These are phyloP conservation scores for Aegilops speltoides DNA, from an alignment of 176 grass and related monocot species.

Conservation along the genomic window DNA sequence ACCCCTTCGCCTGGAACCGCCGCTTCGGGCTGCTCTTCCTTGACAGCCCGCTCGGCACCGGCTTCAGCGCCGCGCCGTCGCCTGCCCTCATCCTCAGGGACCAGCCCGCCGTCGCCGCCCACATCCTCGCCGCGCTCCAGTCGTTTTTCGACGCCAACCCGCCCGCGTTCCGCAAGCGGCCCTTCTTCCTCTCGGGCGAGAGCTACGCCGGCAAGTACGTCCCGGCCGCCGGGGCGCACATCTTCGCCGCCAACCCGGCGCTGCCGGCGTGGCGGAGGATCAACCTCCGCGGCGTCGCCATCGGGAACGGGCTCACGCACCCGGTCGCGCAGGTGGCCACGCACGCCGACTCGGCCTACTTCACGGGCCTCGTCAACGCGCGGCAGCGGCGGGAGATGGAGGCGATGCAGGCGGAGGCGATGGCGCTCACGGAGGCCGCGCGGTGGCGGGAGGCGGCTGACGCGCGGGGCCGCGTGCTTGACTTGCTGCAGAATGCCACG, in stretches of 20 bases:
- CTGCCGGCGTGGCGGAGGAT: background rate
- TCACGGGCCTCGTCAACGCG: background rate
- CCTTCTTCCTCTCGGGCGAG: constrained; percentile 48
- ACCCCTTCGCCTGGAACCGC: constrained; percentile 4
- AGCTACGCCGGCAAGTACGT: constrained; percentile 65
- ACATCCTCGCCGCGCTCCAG: too few relatives aligned
- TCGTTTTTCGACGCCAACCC: too few relatives aligned
- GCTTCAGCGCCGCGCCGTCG: too few relatives aligned
- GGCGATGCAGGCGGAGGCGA: too few relatives aligned
- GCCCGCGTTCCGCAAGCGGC: constrained; percentile 17
- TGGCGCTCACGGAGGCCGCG: too few relatives aligned
- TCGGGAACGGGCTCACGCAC: background rate
- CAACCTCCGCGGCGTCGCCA: constrained; percentile 30
- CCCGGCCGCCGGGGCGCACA: constrained; percentile 29
- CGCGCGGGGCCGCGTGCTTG: too few relatives aligned
- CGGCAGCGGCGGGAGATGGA: background rate
- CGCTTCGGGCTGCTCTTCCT: constrained; percentile 59
- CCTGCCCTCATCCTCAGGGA: too few relatives aligned
- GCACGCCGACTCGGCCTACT: background rate
- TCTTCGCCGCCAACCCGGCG: background rate
- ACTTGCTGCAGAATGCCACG: too few relatives aligned
- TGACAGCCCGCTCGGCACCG: constrained; percentile 51
- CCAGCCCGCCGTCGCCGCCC: too few relatives aligned
- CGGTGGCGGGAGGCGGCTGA: too few relatives aligned
- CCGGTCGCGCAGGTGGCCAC: background rate